These are phyloP conservation scores for Endotrypanum monterogeii DNA, from an alignment of 208 protist genomes.

Conservation along the genomic window DNA sequence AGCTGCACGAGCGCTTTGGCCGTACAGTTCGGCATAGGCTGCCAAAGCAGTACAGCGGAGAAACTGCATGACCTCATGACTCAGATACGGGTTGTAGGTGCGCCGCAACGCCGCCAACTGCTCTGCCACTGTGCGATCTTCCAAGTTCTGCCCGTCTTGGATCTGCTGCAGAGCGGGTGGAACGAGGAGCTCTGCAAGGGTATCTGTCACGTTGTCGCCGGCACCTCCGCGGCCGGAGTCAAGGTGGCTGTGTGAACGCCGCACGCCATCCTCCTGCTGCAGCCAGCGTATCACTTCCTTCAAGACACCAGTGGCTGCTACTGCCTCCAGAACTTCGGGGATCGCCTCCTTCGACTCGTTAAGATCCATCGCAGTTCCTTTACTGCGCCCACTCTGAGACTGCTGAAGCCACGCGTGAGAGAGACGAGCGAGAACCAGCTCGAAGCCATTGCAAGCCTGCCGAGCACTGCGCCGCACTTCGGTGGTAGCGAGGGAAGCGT, in stretches of 20 bases:
- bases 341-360: conserved; percentile 14
- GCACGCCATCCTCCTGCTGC: conserved; percentile 33
- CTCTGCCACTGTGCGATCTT: conserved; percentile 43
- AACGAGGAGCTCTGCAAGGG: conserved; percentile 23
- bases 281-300: conserved; percentile 34
- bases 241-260: conserved; percentile 32
- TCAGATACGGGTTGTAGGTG: conserved; percentile 78
- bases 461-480: conserved; percentile 32
- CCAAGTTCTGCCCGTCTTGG: conserved; percentile 40
- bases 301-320: conserved; percentile 29
- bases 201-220: conserved; percentile 7
- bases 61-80: conserved; percentile 67
- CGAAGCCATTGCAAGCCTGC: conserved; percentile 37
- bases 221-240: conserved; percentile 15
- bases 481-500: conserved; percentile 8
- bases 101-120: conserved; percentile 58
- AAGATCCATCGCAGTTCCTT: conserved; percentile 1
- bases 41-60: conserved; percentile 63
- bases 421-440: conserved; percentile 57
- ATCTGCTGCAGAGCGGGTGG: conserved; percentile 52
- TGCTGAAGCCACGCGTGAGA: conserved; percentile 44
- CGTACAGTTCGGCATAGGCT: conserved; percentile 83
- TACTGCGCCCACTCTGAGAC: conserved; percentile 14
- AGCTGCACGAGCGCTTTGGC: conserved; percentile 23
- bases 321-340: conserved; percentile 20